These are phyloP conservation scores for Quercus phellos DNA, from an alignment of 331 rosid species.

Conservation along the genomic window DNA sequence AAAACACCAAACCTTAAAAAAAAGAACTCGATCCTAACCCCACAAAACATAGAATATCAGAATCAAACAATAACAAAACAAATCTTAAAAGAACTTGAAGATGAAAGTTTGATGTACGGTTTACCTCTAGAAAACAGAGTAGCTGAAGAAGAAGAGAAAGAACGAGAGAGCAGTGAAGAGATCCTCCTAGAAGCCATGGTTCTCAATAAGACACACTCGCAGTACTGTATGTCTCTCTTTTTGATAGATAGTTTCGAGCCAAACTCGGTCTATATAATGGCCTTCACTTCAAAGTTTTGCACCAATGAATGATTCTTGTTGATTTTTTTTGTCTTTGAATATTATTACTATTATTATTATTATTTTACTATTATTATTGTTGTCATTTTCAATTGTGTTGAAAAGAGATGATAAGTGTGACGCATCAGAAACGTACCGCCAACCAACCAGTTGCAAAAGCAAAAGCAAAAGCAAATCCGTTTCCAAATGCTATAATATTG, in stretches of 20 bases:
- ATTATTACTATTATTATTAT: too few relatives aligned
- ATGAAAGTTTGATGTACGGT: not conserved
- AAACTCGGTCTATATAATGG: not conserved
- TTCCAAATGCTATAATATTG: too few relatives aligned
- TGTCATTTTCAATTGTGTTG: too few relatives aligned
- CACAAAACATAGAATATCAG: not conserved
- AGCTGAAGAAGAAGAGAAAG: slow-evolving; percentile 42
- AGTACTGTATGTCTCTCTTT: not conserved
- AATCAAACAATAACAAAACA: not conserved
- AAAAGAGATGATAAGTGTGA: not conserved
- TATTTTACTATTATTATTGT: too few relatives aligned
- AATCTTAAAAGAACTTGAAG: not conserved
- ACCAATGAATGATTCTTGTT: too few relatives aligned
- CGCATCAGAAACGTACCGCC: not conserved
- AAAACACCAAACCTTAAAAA: not conserved
- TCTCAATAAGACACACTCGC: not conserved
- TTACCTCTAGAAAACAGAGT: slow-evolving; percentile 46
- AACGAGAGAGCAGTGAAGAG: slow-evolving; percentile 51
- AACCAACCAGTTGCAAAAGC: not conserved
- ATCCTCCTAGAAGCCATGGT: slow-evolving; percentile 60
- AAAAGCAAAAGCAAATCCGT: too few relatives aligned
- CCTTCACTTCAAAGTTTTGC: too few relatives aligned
- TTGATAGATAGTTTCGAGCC: not conserved
- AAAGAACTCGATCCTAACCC: not conserved
- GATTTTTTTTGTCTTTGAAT: too few relatives aligned